phyloP scores from a whole-genome alignment of 2,329 filamentous ascomycete genomes.

The Chaetomium olivaceum region DNA sequence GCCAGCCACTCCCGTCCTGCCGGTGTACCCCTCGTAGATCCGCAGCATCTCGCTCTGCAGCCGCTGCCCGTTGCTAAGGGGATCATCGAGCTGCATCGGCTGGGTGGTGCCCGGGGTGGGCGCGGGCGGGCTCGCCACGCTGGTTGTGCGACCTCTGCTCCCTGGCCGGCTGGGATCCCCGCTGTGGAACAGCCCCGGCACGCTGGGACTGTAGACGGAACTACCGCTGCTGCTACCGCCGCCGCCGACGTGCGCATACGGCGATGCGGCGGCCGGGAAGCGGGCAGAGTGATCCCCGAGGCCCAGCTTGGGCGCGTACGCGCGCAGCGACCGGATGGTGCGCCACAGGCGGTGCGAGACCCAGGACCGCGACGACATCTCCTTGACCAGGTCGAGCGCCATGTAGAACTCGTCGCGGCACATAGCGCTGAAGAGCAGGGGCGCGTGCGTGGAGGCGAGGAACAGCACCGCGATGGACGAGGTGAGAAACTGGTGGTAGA shows the following conservation, averaged over 20 bases:
- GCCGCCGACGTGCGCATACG: neutral
- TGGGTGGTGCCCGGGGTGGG: conserved; percentile 33
- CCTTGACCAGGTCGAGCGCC: conserved; percentile 72
- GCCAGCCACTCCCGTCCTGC: conserved; percentile 24
- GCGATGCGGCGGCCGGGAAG: neutral
- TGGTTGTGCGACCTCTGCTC: neutral
- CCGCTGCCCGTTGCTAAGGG: conserved; percentile 47
- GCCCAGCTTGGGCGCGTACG: conserved; percentile 69
- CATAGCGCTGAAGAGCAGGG: conserved; percentile 65
- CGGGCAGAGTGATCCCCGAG: conserved; percentile 43
- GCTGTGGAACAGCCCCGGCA: neutral
- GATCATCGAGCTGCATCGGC: conserved; percentile 30
- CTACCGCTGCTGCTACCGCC: neutral
- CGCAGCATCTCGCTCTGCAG: conserved; percentile 57
- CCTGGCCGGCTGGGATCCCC: conserved; percentile 4
- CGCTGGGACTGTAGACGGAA: conserved; percentile 5
- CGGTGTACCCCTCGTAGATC: conserved; percentile 46
- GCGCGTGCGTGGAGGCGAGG: conserved; percentile 73
- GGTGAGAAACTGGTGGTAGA: conserved; percentile 79
- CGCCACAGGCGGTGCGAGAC: conserved; percentile 74
- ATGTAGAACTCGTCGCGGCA: conserved; percentile 79
- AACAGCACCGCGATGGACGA: conserved; percentile 75
- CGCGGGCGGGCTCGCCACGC: conserved; percentile 4
- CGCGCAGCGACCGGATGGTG: conserved; percentile 69
- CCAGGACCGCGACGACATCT: conserved; percentile 69